These are phyloP conservation scores for Zygosaccharomyces kombuchaensis DNA, from an alignment of 805 yeast genomes.

Conservation along the genomic window DNA sequence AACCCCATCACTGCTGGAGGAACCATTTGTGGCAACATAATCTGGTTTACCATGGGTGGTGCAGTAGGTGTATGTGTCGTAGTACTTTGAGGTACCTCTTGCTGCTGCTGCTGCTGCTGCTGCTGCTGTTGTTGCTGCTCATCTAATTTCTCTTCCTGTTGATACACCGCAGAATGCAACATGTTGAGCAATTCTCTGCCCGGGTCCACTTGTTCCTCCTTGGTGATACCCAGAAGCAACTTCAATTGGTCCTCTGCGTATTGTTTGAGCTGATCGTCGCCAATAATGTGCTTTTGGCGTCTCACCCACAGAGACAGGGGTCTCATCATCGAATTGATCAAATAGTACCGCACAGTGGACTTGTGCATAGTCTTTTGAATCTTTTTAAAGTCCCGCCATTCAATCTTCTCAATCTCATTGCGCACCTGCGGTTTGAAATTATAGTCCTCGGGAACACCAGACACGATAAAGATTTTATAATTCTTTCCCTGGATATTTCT, in stretches of 20 bases:
- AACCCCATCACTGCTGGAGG: slow-evolving; percentile 18
- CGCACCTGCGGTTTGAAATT: slow-evolving; percentile 78
- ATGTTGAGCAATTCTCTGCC: slow-evolving; percentile 73
- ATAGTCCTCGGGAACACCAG: slow-evolving; percentile 71
- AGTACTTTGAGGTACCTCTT: too few species aligned
- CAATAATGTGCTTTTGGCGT: slow-evolving; percentile 45
- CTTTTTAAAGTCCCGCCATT: slow-evolving; percentile 66
- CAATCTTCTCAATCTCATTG: slow-evolving; percentile 78
- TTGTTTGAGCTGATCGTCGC: slow-evolving; percentile 56
- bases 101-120: too few species aligned
- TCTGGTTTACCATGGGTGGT: slow-evolving; percentile 6
- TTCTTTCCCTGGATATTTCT: slow-evolving; percentile 79
- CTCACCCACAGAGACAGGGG: slow-evolving; percentile 50
- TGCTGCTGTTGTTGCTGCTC: slow-evolving; percentile 1
- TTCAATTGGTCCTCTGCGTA: slow-evolving; percentile 66
- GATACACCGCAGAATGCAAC: slow-evolving; percentile 45
- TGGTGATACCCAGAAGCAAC: slow-evolving; percentile 54
- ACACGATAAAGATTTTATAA: slow-evolving; percentile 73
- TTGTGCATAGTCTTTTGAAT: slow-evolving; percentile 35
- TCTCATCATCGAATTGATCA: slow-evolving; percentile 40
- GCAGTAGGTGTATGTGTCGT: slow-evolving; percentile 4
- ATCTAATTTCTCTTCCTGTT: slow-evolving; percentile 12
- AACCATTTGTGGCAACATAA: slow-evolving; percentile 11
- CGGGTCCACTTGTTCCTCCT: slow-evolving; percentile 47
- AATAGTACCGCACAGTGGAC: slow-evolving; percentile 33